phyloP scores from a whole-genome alignment of 768 basidiomycete species.

The Kwoniella bestiolae region DNA sequence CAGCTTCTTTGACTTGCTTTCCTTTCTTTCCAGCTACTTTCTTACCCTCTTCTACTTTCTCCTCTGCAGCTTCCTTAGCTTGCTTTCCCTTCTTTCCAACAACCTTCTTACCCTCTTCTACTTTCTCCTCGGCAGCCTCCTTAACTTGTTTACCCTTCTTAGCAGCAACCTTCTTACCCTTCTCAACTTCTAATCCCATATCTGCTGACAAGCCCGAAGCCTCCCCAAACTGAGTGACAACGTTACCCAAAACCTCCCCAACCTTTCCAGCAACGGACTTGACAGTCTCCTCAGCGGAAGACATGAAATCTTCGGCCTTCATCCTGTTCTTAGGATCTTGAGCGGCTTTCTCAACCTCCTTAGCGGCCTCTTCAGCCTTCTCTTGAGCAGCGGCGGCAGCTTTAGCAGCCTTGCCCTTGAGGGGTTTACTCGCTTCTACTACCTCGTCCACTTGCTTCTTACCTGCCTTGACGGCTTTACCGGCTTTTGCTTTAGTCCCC shows the following conservation, averaged over 20 bases:
- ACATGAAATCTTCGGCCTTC: slow-evolving; percentile 48
- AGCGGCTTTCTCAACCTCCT: slow-evolving; percentile 32
- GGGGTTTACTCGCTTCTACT: slow-evolving; percentile 30
- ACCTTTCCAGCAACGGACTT: slow-evolving; percentile 32
- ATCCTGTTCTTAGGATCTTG: slow-evolving; percentile 51
- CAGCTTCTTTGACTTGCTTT: slow-evolving; percentile 32
- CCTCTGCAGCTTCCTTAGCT: not conserved
- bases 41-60: slow-evolving; percentile 12
- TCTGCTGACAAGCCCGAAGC: slow-evolving; percentile 39
- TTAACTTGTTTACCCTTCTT: slow-evolving; percentile 38
- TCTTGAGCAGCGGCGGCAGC: slow-evolving; percentile 21
- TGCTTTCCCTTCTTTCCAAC: slow-evolving; percentile 8
- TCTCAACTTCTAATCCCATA: slow-evolving; percentile 27
- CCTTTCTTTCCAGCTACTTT: slow-evolving; percentile 33
- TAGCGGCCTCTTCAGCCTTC: slow-evolving; percentile 22
- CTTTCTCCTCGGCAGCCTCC: slow-evolving; percentile 20
- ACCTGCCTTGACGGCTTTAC: slow-evolving; percentile 29
- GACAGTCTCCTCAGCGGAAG: slow-evolving; percentile 38
- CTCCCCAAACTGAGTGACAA: slow-evolving; percentile 37
- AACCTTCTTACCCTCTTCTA: slow-evolving; percentile 10
- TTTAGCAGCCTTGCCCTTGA: slow-evolving; percentile 29
- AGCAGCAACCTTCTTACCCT: slow-evolving; percentile 13
- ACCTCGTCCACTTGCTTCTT: slow-evolving; percentile 18
- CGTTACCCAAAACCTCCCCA: slow-evolving; percentile 32
- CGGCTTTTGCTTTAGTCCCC: slow-evolving; percentile 28